These are phyloP conservation scores for Globisporangium solare DNA, from an alignment of 352 stramenopile species.

Conservation along the genomic window DNA sequence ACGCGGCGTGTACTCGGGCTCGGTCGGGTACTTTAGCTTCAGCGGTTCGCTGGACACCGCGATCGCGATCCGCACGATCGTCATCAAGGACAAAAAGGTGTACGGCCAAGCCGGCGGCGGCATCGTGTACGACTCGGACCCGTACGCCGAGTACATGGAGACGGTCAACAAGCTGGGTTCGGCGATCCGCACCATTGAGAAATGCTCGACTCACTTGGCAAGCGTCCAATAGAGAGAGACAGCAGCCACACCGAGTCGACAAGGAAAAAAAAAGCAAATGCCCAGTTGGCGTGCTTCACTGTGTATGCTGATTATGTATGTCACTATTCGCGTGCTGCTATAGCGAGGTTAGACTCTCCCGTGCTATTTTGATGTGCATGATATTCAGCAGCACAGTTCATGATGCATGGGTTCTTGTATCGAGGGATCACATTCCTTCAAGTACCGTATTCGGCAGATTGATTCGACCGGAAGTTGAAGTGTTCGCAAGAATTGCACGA, in stretches of 20 bases:
- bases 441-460: too few species aligned
- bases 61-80: conserved; percentile 87
- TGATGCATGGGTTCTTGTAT: too few species aligned
- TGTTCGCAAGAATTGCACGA: too few species aligned
- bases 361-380: too few species aligned
- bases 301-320: too few species aligned
- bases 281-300: too few species aligned
- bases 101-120: conserved; percentile 84
- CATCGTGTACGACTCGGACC: conserved; percentile 89
- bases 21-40: conserved; percentile 87
- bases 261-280: too few species aligned
- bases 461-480: too few species aligned
- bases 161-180: conserved; percentile 88
- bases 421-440: too few species aligned
- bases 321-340: too few species aligned
- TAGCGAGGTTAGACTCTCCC: too few species aligned
- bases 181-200: conserved; percentile 80
- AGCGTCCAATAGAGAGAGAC: conserved; percentile 18
- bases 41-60: conserved; percentile 83
- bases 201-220: conserved; percentile 53
- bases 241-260: neutral
- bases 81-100: conserved; percentile 72
- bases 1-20: conserved; percentile 81
- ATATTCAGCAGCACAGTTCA: too few species aligned
- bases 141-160: conserved; percentile 83